These are phyloP conservation scores for Phellinidium pouzarii DNA, from an alignment of 1,284 basidiomycete species.

Conservation along the genomic window DNA sequence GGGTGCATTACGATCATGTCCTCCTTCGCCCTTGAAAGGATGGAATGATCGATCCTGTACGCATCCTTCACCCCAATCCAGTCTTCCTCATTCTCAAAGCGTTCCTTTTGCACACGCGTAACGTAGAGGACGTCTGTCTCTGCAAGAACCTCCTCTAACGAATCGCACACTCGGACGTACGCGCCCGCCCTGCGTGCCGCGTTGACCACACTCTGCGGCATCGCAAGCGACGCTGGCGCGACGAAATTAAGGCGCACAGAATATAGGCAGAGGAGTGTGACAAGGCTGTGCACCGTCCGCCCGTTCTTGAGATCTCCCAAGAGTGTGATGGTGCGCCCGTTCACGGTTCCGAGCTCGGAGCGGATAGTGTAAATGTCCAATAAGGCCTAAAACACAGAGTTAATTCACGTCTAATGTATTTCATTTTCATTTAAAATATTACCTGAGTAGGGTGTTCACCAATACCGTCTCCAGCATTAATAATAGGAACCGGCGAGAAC, in stretches of 20 bases:
- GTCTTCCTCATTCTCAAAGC: slow-evolving; percentile 78
- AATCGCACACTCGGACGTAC: slow-evolving; percentile 73
- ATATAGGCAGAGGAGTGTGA: slow-evolving; percentile 89
- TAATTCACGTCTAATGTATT: slow-evolving; percentile 3
- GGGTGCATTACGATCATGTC: slow-evolving; percentile 99
- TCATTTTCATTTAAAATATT: slow-evolving; percentile 22
- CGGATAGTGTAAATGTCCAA: slow-evolving; percentile 97
- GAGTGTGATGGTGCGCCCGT: slow-evolving; percentile 90
- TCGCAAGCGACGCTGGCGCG: slow-evolving; percentile 81
- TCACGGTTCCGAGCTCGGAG: slow-evolving; percentile 96
- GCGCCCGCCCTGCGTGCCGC: slow-evolving; percentile 82
- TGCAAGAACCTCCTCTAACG: slow-evolving; percentile 83
- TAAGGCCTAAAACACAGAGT: slow-evolving; percentile 50
- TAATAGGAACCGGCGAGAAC: slow-evolving; percentile 89
- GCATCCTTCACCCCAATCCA: slow-evolving; percentile 91
- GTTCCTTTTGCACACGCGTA: slow-evolving; percentile 93
- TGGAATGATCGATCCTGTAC: slow-evolving; percentile 91
- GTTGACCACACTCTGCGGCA: slow-evolving; percentile 85
- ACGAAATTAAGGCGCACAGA: slow-evolving; percentile 96
- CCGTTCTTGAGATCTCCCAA: slow-evolving; percentile 98
- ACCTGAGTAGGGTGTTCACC: slow-evolving; percentile 98
- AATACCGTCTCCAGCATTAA: slow-evolving; percentile 96
- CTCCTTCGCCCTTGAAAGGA: slow-evolving; percentile 87
- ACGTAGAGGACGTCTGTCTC: slow-evolving; percentile 98
- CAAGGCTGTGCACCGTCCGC: slow-evolving; percentile 94